Evolutionary conservation across 208 protist genomes (phyloP).

Genomic region (Crithidia thermophila): DNA sequence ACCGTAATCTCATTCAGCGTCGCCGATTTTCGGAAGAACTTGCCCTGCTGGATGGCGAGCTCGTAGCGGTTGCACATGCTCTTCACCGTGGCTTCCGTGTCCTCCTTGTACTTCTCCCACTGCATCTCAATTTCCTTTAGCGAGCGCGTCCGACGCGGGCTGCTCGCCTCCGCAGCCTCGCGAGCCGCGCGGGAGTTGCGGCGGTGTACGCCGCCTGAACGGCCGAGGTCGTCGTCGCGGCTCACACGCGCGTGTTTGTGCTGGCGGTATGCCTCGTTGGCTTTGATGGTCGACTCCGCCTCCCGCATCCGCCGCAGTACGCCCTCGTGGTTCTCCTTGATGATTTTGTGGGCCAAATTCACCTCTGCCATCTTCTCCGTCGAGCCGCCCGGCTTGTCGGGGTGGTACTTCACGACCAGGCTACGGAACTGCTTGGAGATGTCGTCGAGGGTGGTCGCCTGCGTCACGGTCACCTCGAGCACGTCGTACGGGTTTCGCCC

Average conservation of each 20-base stretch:
- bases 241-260: slow-evolving; percentile 62
- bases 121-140: slow-evolving; percentile 77
- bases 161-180: slow-evolving; percentile 22
- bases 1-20: slow-evolving; percentile 87
- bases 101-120: slow-evolving; percentile 68
- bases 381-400: slow-evolving; percentile 87
- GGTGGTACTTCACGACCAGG: slow-evolving; percentile 88
- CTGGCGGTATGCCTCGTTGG: slow-evolving; percentile 61
- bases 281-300: slow-evolving; percentile 57
- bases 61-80: slow-evolving; percentile 92
- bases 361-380: slow-evolving; percentile 92
- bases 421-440: slow-evolving; percentile 88
- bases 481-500: slow-evolving; percentile 92
- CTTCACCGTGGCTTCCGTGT: slow-evolving; percentile 72
- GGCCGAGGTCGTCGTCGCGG: slow-evolving; percentile 79
- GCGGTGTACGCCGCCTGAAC: slow-evolving; percentile 76
- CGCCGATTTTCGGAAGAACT: slow-evolving; percentile 85
- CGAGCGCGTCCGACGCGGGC: slow-evolving; percentile 41
- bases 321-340: slow-evolving; percentile 84
- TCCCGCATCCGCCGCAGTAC: slow-evolving; percentile 70
- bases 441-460: slow-evolving; percentile 74
- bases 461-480: slow-evolving; percentile 80
- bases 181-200: slow-evolving; percentile 53
- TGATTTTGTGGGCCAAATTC: slow-evolving; percentile 89
- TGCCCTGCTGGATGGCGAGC: slow-evolving; percentile 80